These are phyloP conservation scores for Beauveria varroae DNA, from an alignment of 2,329 filamentous ascomycete species.

Conservation along the genomic window DNA sequence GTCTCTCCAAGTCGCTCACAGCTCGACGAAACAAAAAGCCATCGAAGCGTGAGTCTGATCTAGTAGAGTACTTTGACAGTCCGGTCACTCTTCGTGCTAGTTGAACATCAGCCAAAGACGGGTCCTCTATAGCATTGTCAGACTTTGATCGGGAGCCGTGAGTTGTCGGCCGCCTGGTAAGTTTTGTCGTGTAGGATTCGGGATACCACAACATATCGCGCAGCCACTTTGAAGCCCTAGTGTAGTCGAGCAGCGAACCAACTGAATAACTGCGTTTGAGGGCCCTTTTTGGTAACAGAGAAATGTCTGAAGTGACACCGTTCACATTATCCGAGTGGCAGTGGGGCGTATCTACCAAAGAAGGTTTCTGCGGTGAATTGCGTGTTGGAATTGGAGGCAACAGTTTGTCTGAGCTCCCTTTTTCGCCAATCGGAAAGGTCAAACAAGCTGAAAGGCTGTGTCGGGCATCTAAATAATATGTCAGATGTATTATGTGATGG, in stretches of 20 bases:
- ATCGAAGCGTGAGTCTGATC: constrained; percentile 19
- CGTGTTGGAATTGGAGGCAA: background rate
- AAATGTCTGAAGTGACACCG: background rate
- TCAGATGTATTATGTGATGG: background rate
- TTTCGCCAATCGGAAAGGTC: constrained; percentile 1
- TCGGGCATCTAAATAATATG: background rate
- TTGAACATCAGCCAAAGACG: constrained; percentile 13
- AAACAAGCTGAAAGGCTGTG: background rate
- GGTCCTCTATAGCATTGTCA: background rate
- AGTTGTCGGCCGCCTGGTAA: constrained; percentile 21
- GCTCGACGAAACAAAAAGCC: constrained; percentile 26
- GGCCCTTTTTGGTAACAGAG: background rate
- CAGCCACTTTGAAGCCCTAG: constrained; percentile 27
- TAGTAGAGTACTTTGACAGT: constrained; percentile 16
- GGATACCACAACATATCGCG: constrained; percentile 23
- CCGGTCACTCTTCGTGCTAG: constrained; percentile 15
- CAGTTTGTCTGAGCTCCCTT: background rate
- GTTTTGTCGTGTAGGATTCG: constrained; percentile 19
- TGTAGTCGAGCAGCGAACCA: constrained; percentile 25
- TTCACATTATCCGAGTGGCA: constrained; percentile 2
- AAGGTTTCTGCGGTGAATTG: background rate
- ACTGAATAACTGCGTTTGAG: constrained; percentile 19
- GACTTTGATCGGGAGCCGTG: background rate
- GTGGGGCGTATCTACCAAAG: background rate
- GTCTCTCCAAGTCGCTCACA: constrained; percentile 36